These are phyloP conservation scores for Ogataea corticis DNA, from an alignment of 805 yeast genomes.

Conservation along the genomic window DNA sequence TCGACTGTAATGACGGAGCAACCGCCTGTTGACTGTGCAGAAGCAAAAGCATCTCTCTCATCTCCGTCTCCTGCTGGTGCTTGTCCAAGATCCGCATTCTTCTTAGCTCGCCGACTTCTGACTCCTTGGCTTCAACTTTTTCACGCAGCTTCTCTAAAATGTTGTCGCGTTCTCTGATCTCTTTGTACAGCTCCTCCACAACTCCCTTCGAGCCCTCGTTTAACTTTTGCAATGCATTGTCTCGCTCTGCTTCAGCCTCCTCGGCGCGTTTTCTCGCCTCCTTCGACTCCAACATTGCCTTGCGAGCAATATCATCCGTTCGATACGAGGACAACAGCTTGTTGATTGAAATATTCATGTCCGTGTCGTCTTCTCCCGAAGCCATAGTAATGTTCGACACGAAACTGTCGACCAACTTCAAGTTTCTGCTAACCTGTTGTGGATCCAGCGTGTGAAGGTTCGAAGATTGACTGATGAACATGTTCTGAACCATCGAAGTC, in stretches of 20 bases:
- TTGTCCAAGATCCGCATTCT: slow-evolving; percentile 61
- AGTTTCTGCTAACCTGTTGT: slow-evolving; percentile 46
- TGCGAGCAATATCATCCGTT: slow-evolving; percentile 82
- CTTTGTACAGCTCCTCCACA: slow-evolving; percentile 57
- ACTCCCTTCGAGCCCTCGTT: slow-evolving; percentile 75
- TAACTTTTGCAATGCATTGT: slow-evolving; percentile 28
- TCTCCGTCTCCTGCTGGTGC: slow-evolving; percentile 74
- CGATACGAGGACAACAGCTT: slow-evolving; percentile 67
- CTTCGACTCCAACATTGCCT: slow-evolving; percentile 55
- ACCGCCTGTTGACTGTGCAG: slow-evolving; percentile 46
- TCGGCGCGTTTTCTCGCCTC: slow-evolving; percentile 40
- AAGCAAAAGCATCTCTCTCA: slow-evolving; percentile 69
- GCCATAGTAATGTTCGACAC: slow-evolving; percentile 55
- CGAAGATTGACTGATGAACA: slow-evolving; percentile 50
- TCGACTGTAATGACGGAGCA: slow-evolving; percentile 29
- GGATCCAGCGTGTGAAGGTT: slow-evolving; percentile 48
- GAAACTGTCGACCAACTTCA: slow-evolving; percentile 55
- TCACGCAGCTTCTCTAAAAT: slow-evolving; percentile 61
- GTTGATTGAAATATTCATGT: slow-evolving; percentile 76
- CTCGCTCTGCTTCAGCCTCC: slow-evolving; percentile 46
- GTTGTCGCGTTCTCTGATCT: slow-evolving; percentile 62
- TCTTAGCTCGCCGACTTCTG: slow-evolving; percentile 64
- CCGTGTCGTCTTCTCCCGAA: slow-evolving; percentile 57
- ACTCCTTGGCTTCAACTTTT: slow-evolving; percentile 57
- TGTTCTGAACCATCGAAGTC: slow-evolving; percentile 64